Evolutionary conservation across 345 rosid species (phyloP).

Genomic region (Reutealis trisperma): DNA sequence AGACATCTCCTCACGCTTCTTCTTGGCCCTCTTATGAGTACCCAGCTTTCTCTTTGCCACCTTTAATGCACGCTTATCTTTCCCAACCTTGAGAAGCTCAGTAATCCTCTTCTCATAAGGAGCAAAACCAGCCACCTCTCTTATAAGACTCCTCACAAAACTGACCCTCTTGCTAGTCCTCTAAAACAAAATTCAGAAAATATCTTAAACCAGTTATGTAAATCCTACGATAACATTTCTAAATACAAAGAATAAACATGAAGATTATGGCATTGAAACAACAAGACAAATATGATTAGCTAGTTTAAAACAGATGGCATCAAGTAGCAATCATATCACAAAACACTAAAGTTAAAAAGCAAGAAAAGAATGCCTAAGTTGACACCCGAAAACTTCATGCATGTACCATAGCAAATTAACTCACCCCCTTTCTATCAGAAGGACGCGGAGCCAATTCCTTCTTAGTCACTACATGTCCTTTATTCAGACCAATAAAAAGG

Average conservation of each 20-base stretch:
- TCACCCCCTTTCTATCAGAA: slow-evolving; percentile 45
- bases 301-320: not conserved
- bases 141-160: slow-evolving; percentile 58
- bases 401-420: not conserved
- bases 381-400: not conserved
- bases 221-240: not conserved
- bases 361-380: not conserved
- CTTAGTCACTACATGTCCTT: slow-evolving; percentile 43
- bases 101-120: slow-evolving; percentile 78
- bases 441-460: slow-evolving; percentile 41
- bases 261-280: not conserved
- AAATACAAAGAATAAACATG: not conserved
- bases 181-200: slow-evolving; percentile 20
- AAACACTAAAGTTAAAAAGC: not conserved
- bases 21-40: slow-evolving; percentile 81
- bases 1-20: slow-evolving; percentile 86
- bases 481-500: slow-evolving; percentile 44
- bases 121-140: slow-evolving; percentile 84
- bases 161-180: slow-evolving; percentile 75
- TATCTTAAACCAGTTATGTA: not conserved
- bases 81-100: slow-evolving; percentile 78
- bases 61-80: slow-evolving; percentile 83
- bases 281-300: not conserved
- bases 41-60: slow-evolving; percentile 82
- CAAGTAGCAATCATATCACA: not conserved